Base-by-base conservation (phyloP, 2,329 filamentous ascomycete genomes). In the Colletotrichum sp. region DNA sequence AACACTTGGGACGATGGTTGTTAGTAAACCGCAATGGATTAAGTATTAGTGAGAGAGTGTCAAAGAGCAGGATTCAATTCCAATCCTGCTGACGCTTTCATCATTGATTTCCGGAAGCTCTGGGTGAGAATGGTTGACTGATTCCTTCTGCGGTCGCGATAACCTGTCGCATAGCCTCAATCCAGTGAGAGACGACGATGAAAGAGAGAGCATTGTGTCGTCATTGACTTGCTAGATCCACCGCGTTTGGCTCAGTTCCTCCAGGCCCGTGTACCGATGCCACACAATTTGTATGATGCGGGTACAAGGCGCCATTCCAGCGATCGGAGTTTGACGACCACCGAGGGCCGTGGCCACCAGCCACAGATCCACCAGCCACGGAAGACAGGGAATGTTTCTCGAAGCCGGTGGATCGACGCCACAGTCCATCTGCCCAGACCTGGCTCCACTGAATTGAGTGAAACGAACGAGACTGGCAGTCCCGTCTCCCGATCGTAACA, bases 221-320 rank as follows among this genome's bases (percentile, higher is more conserved):
- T 78, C 77, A 78, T 78, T 63, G 77, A 78, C 29, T 22, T 75
- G 39, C 25, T 67, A 32, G 22, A 32, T 52, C 69, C 69, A 59
- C 34, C 44, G 32, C 32, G 12, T 59, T 68, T 34, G 73, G 39
- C 15, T 27, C 49, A 29, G 4, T 36, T 68, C 2, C 6, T 27
- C 3, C 5, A 65, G 34, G 55, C 27, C 34, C 16, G 30, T 73
- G 75, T 77, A 76, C 34, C 72, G 57, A 49, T 75, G 34, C 22
- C 3, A 12, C 25, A 27, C n/a, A 65, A 13, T 65, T 76, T 69
- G 64, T 76, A 69, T 69, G 69, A 63, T 52, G 8, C 8, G 27
- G 72, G 63, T 75, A 75, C 75, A 59, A 75, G 22, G 15, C 7
- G 27, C 52, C 7, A 32, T 36, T 29, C 30, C 13, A 57, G 63